Conservation (phyloP, 1,284 basidiomycete species). For the Veloporphyrellus conicus region DNA sequence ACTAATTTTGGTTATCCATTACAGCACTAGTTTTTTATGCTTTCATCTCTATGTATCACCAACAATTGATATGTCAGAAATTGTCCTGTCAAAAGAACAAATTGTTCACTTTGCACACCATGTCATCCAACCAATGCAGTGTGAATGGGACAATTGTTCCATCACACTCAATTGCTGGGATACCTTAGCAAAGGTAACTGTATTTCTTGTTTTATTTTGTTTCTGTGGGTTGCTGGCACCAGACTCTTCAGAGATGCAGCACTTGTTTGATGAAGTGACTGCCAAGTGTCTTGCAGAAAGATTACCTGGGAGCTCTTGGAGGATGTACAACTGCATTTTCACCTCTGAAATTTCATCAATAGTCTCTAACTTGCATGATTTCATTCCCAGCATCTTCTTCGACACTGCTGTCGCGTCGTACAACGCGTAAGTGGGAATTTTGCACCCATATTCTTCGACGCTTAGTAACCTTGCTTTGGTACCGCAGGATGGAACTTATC, state of each 20-base stretch:
- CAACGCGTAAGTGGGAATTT: conserved; percentile 13
- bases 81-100: conserved; percentile 21
- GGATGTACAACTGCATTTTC: neutral
- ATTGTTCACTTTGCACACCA: conserved; percentile 22
- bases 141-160: conserved; percentile 27
- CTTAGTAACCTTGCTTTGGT: neutral
- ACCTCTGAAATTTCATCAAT: neutral
- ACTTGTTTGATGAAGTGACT: too few relatives aligned
- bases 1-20: neutral
- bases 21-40: too few relatives aligned
- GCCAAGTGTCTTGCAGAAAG: conserved; percentile 16
- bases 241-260: too few relatives aligned
- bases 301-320: conserved; percentile 17
- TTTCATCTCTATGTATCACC: conserved; percentile 6
- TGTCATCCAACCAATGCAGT: conserved; percentile 25
- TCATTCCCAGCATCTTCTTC: conserved; percentile 23
- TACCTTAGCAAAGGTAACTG: conserved; percentile 28
- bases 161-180: conserved; percentile 28
- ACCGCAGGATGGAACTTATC: conserved; percentile 27
- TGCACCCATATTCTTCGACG: neutral
- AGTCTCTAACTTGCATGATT: conserved; percentile 7
- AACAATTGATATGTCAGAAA: conserved; percentile 16
- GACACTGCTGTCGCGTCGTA: conserved; percentile 22
- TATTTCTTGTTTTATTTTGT: neutral
- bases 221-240: conserved; percentile 4